Evolutionary conservation across 169 alveolate genomes (phyloP), one percentile per base, ranked within the genome.

Genomic region (Plasmodium inui): DNA sequence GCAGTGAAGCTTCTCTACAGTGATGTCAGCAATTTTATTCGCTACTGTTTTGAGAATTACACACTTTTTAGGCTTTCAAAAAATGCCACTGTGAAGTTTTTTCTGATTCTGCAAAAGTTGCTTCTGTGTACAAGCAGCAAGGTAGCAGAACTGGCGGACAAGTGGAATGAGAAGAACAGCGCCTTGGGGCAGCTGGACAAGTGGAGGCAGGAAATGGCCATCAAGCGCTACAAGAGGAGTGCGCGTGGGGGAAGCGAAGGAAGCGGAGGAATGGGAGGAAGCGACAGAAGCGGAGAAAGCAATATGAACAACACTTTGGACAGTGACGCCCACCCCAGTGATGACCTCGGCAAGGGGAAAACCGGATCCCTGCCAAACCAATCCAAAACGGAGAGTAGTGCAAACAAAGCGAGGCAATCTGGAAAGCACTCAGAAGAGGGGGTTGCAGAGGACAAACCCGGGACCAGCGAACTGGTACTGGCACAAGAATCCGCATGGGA

Each of bases 401-500:
- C 14, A 61, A 61, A 61, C 0, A 19, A 4, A 61, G 32, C 14
- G 34, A 61, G 26, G 9, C 30, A 61, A 0, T 6, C 10, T 61
- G 74, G 32, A 61, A 34, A 61, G 34, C 2, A 8, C 74, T 0
- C 26, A 72, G 44, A 85, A 44, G 30, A 84, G 83, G 46, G 86
- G 88, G 53, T 46, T 67, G 72, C 34, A 61, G 73, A 26, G 61
- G 34, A 50, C 34, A 7, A 70, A 55, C 41, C 84, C 70, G 74
- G 83, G 74, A 78, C 28, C 80, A 81, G 80, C 44, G 96, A 97
- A 80, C 83, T 97, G 22, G 93, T 97, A 32, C 73, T 96, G 74
- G 94, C 96, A 0, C 83, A 97, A 53, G 98, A 96, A 30, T 96
- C 98, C 0, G 96, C 97, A 8, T 96, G 98, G 98, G 98, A 97